Percentiles rank a stretch among this genome's conserved stretches.
Evolutionary conservation across 2,329 filamentous ascomycete genomes (phyloP).

Genomic region (Sclerotinia trifoliorum): DNA sequence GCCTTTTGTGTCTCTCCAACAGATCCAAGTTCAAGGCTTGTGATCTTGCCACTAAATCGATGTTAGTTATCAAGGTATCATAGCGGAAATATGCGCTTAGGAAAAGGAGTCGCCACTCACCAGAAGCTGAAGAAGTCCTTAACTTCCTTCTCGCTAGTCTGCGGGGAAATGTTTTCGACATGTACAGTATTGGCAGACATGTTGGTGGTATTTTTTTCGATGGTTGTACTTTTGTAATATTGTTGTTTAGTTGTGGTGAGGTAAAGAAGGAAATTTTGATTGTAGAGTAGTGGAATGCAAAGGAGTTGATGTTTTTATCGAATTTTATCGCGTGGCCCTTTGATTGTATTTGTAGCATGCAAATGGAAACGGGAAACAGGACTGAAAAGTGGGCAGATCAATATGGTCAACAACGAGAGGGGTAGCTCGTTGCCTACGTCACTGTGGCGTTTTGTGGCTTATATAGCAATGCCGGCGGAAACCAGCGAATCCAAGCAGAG

Average conservation of each 20-base stretch:
- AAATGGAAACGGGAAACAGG: background rate
- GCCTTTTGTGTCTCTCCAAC: slow-evolving; percentile 72
- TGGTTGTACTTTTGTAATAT: background rate
- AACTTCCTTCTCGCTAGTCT: slow-evolving; percentile 87
- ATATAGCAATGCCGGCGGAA: background rate
- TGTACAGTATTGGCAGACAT: slow-evolving; percentile 61
- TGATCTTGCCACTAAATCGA: slow-evolving; percentile 78
- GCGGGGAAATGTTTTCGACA: slow-evolving; percentile 82
- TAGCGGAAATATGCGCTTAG: background rate
- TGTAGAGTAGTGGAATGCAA: background rate
- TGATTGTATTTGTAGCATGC: slow-evolving; percentile 14
- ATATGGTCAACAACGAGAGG: slow-evolving; percentile 4
- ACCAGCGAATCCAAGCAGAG: background rate
- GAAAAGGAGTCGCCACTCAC: slow-evolving; percentile 50
- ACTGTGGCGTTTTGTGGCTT: slow-evolving; percentile 18
- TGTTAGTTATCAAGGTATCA: slow-evolving; percentile 28
- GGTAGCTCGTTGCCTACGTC: slow-evolving; percentile 9
- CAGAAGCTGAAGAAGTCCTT: slow-evolving; percentile 97
- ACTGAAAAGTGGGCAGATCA: slow-evolving; percentile 17
- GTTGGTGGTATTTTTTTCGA: slow-evolving; percentile 18
- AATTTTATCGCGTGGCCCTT: slow-evolving; percentile 11
- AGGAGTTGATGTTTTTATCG: slow-evolving; percentile 1
- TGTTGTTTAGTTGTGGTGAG: background rate
- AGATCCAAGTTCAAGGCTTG: slow-evolving; percentile 71
- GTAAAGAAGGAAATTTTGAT: background rate